Evolutionary conservation across 768 basidiomycete species (phyloP).

Genomic region (Kwoniella pini): DNA sequence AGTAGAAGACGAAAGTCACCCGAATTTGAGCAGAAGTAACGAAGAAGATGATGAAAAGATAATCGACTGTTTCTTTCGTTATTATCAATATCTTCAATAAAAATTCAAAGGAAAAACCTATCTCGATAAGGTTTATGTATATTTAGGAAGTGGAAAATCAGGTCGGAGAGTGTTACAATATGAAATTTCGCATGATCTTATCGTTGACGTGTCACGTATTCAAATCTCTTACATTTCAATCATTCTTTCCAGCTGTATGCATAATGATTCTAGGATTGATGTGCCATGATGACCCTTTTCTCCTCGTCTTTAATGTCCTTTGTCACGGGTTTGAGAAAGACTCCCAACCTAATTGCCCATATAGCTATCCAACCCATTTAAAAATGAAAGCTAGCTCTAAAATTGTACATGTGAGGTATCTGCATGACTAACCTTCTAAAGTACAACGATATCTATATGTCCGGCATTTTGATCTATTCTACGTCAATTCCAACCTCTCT

Average conservation of each 20-base stretch:
- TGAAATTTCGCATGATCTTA: too few relatives aligned
- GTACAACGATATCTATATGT: constrained; percentile 30
- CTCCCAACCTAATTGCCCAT: constrained; percentile 19
- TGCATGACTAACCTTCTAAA: constrained; percentile 18
- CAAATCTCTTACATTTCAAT: neutral
- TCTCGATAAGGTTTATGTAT: too few relatives aligned
- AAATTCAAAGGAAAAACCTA: too few relatives aligned
- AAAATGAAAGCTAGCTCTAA: constrained; percentile 24
- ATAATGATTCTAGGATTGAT: neutral
- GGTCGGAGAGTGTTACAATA: too few relatives aligned
- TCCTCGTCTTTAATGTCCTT: constrained; percentile 10
- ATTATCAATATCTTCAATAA: too few relatives aligned
- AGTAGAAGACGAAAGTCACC: too few relatives aligned
- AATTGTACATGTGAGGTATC: constrained; percentile 32
- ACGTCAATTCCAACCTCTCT: too few relatives aligned
- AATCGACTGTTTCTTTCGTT: too few relatives aligned
- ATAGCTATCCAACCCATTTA: constrained; percentile 27
- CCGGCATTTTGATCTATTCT: too few relatives aligned
- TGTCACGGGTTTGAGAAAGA: constrained; percentile 20
- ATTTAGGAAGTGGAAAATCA: too few relatives aligned
- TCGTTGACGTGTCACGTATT: neutral
- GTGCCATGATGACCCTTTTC: neutral
- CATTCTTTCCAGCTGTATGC: neutral
- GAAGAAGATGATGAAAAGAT: too few relatives aligned
- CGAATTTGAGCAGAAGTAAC: too few relatives aligned